A percentile compares a stretch with the other conserved stretches of the same genome.
Conservation (phyloP, 768 basidiomycete genomes). For the Leucosporidium creatinivorum region DNA sequence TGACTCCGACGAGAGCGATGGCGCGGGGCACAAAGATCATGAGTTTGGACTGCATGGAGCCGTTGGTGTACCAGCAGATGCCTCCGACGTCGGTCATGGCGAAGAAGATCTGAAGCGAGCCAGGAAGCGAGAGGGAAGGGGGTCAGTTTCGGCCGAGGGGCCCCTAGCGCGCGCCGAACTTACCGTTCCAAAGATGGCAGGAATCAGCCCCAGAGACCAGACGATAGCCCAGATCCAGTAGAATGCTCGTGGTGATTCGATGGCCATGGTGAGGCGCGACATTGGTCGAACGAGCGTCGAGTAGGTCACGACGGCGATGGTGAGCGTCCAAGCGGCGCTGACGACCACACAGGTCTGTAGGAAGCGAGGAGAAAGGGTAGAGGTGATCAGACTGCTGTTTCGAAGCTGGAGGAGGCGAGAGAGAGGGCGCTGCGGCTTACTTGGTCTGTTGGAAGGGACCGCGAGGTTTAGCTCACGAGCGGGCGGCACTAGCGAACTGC, state of each 20-base stretch:
- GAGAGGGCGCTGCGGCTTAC: background rate
- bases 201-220: conserved; percentile 4
- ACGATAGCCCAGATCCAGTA: background rate
- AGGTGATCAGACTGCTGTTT: too few relatives aligned
- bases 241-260: conserved; percentile 18
- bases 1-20: conserved; percentile 11
- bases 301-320: conserved; percentile 19
- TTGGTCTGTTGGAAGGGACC: background rate
- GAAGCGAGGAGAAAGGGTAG: background rate
- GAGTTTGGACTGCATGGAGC: conserved; percentile 7
- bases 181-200: background rate
- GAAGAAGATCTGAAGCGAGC: background rate
- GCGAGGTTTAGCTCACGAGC: background rate
- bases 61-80: conserved; percentile 14
- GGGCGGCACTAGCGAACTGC: background rate
- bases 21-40: conserved; percentile 23
- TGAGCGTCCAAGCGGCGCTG: conserved; percentile 21
- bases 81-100: conserved; percentile 11
- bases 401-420: too few relatives aligned
- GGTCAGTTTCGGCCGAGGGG: background rate
- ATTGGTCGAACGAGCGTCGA: conserved; percentile 16
- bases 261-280: background rate
- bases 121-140: background rate
- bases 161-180: too few relatives aligned
- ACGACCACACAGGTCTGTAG: conserved; percentile 18